Conservation (phyloP, 495 filamentous ascomycete genomes). For the Trichoderma virens region DNA sequence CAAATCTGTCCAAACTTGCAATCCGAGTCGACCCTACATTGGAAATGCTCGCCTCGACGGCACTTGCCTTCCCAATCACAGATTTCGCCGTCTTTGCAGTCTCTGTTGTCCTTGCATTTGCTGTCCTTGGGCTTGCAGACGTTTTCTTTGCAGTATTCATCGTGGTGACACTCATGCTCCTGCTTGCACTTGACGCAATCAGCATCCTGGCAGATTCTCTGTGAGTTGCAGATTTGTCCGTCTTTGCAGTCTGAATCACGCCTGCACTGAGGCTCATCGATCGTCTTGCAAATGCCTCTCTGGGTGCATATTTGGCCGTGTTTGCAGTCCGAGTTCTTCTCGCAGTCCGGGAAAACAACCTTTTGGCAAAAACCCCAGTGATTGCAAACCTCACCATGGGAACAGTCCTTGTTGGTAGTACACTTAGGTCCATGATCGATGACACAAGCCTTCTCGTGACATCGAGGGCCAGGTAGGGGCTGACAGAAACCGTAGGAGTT, state of each 20-base stretch:
- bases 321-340: neutral
- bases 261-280: neutral
- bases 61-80: neutral
- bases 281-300: neutral
- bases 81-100: neutral
- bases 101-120: neutral
- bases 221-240: neutral
- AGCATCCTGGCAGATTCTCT: slow-evolving; percentile 14
- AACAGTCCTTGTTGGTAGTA: neutral
- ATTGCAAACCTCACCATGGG: neutral
- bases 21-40: slow-evolving; percentile 29
- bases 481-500: neutral
- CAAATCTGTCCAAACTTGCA: slow-evolving; percentile 19
- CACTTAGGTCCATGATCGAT: neutral
- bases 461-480: neutral
- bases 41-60: neutral
- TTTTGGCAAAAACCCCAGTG: neutral
- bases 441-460: neutral
- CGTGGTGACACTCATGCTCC: slow-evolving; percentile 22
- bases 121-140: neutral
- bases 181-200: slow-evolving; percentile 34
- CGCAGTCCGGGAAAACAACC: neutral
- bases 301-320: neutral
- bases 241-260: neutral
- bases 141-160: neutral